Conservation (phyloP, 1,139 yeast genomes). For the Citeromyces siamensis region DNA sequence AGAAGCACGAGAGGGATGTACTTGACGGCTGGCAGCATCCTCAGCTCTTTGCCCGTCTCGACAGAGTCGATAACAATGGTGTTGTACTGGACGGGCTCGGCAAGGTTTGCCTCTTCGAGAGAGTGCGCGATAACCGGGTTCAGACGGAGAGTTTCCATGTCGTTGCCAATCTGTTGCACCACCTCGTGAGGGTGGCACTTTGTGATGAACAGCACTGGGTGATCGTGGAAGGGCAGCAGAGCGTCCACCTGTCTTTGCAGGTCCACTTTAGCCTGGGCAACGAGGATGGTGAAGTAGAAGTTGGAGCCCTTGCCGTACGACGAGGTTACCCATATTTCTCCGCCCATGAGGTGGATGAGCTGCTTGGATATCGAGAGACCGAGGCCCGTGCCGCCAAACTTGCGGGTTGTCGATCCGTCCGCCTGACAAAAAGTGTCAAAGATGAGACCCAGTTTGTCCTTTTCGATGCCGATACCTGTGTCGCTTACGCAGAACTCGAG, state of each 20-base stretch:
- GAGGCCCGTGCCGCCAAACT: conserved; percentile 85
- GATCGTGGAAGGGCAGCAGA: conserved; percentile 60
- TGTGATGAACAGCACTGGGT: conserved; percentile 56
- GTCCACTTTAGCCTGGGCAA: conserved; percentile 58
- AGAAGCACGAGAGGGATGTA: conserved; percentile 71
- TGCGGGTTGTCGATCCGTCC: conserved; percentile 84
- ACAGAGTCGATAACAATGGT: conserved; percentile 74
- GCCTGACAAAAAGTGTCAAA: conserved; percentile 89
- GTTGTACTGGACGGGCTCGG: conserved; percentile 55
- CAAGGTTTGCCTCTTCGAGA: conserved; percentile 34
- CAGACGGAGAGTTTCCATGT: conserved; percentile 31
- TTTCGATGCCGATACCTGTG: conserved; percentile 82
- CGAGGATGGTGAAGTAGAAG: conserved; percentile 69
- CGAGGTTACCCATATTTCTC: conserved; percentile 81
- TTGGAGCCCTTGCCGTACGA: conserved; percentile 75
- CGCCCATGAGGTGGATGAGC: conserved; percentile 82
- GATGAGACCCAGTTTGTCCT: conserved; percentile 69
- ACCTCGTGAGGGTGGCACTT: conserved; percentile 46
- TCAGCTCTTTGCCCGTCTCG: conserved; percentile 57
- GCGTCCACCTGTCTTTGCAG: conserved; percentile 57
- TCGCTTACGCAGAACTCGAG: conserved; percentile 80
- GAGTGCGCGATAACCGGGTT: conserved; percentile 35
- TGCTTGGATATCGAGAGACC: conserved; percentile 83
- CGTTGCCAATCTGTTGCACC: conserved; percentile 29
- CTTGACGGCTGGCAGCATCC: conserved; percentile 62